Evolutionary conservation across 495 filamentous ascomycete genomes (phyloP).

Genomic region (Talaromyces proteolyticus): DNA sequence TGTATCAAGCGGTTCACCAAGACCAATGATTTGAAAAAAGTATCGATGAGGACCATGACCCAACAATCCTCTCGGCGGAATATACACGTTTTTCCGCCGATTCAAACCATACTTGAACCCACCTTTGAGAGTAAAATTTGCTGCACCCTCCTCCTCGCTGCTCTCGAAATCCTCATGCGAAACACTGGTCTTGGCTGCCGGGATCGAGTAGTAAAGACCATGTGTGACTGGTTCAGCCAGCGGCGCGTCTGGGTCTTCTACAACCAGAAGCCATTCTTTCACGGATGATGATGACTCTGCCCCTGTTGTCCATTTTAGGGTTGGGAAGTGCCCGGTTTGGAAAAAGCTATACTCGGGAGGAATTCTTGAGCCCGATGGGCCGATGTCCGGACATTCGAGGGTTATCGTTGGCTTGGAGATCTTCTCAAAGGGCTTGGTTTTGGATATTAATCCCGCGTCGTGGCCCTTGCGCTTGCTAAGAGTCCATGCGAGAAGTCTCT

Average conservation of each 20-base stretch:
- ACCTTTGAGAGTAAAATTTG: constrained; percentile 22
- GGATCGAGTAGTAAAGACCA: constrained; percentile 40
- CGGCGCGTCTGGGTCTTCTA: constrained; percentile 47
- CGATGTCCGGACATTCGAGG: constrained; percentile 39
- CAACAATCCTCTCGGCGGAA: constrained; percentile 31
- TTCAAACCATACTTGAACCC: constrained; percentile 43
- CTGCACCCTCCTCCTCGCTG: too few relatives aligned
- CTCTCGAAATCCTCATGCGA: constrained; percentile 32
- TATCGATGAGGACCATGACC: constrained; percentile 46
- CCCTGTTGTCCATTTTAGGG: constrained; percentile 29
- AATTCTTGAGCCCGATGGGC: constrained; percentile 31
- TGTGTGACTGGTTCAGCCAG: constrained; percentile 39
- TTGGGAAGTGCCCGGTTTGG: constrained; percentile 34
- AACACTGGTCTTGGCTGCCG: constrained; percentile 26
- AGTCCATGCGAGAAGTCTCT: constrained; percentile 29
- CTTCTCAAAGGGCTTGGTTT: constrained; percentile 31
- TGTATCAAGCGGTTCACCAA: constrained; percentile 30
- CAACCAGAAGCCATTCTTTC: constrained; percentile 41
- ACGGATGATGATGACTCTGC: constrained; percentile 23
- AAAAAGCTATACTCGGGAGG: constrained; percentile 33
- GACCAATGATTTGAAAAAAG: constrained; percentile 42
- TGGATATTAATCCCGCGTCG: constrained; percentile 42
- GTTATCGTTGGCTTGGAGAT: constrained; percentile 32
- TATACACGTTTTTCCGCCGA: constrained; percentile 27
- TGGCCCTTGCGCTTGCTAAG: constrained; percentile 31